Evolutionary conservation across 2,329 filamentous ascomycete species (phyloP).

Genomic region (Pseudogymnoascus sp.): DNA sequence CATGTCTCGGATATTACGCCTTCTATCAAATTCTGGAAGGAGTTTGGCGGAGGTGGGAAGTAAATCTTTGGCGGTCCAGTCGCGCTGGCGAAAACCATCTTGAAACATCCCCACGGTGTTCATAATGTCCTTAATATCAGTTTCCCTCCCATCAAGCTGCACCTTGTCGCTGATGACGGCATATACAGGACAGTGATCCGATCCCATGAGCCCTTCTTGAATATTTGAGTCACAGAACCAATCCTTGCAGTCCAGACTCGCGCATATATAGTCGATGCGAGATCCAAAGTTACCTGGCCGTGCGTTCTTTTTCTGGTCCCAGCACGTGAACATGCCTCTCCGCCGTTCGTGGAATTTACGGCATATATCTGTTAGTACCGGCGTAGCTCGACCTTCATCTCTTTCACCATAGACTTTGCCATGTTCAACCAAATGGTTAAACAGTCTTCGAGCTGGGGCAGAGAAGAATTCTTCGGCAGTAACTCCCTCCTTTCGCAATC

Average conservation of each 20-base stretch:
- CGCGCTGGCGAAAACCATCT: conserved; percentile 53
- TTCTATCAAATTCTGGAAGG: conserved; percentile 78
- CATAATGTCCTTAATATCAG: conserved; percentile 62
- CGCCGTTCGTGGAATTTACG: conserved; percentile 72
- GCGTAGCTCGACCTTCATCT: conserved; percentile 60
- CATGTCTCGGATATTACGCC: conserved; percentile 88
- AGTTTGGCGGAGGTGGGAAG: conserved; percentile 72
- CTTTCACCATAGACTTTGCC: conserved; percentile 59
- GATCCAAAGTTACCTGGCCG: conserved; percentile 90
- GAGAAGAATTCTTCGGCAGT: conserved; percentile 65
- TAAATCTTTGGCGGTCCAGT: conserved; percentile 59
- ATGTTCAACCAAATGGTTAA: conserved; percentile 76
- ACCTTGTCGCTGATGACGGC: conserved; percentile 62
- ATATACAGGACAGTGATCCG: conserved; percentile 93
- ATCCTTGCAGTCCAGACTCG: conserved; percentile 64
- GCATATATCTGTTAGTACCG: conserved; percentile 76
- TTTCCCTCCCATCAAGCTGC: conserved; percentile 36
- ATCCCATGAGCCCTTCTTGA: conserved; percentile 87
- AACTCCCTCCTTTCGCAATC: conserved; percentile 60
- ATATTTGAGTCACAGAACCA: conserved; percentile 82
- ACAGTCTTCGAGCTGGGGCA: conserved; percentile 62
- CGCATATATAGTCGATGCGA: conserved; percentile 89
- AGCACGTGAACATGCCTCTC: conserved; percentile 91
- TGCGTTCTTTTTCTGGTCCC: conserved; percentile 92
- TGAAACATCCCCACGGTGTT: conserved; percentile 68